phyloP scores from a whole-genome alignment of 768 basidiomycete genomes.

The Mycena filopes region DNA sequence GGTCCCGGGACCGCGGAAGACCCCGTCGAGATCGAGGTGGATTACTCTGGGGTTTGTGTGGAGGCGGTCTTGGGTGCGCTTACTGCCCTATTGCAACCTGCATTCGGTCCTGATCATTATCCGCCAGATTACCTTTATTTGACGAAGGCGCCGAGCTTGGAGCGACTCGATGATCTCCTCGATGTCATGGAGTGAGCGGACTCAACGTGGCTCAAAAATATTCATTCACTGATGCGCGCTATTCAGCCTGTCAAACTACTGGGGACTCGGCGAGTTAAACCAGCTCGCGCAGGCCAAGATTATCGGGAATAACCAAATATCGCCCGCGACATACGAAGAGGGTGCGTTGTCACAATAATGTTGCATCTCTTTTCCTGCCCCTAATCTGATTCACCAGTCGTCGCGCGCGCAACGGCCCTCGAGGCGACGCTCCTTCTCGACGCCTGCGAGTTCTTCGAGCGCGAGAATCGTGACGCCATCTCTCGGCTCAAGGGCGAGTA shows the following conservation, averaged over 20 bases:
- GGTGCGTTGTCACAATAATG: slow-evolving; percentile 5
- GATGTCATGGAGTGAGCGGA: slow-evolving; percentile 32
- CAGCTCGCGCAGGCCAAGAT: slow-evolving; percentile 33
- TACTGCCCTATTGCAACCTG: background rate
- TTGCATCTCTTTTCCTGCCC: background rate
- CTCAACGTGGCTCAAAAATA: background rate
- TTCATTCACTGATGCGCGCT: background rate
- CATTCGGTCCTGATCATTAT: background rate
- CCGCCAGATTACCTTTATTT: slow-evolving; percentile 30
- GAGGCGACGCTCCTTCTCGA: slow-evolving; percentile 32
- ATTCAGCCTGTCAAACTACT: slow-evolving; percentile 30
- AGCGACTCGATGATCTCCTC: slow-evolving; percentile 29
- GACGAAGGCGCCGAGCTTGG: slow-evolving; percentile 24
- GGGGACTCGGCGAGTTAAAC: slow-evolving; percentile 33
- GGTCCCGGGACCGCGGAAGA: slow-evolving; percentile 33
- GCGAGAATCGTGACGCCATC: slow-evolving; percentile 33
- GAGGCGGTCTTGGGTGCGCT: slow-evolving; percentile 26
- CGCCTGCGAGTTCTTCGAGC: slow-evolving; percentile 33
- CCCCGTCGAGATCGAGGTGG: slow-evolving; percentile 33
- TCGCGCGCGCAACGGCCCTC: slow-evolving; percentile 31
- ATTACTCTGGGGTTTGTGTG: slow-evolving; percentile 33
- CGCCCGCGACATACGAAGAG: slow-evolving; percentile 34
- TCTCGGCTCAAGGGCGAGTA: slow-evolving; percentile 29
- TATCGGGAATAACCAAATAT: slow-evolving; percentile 33
- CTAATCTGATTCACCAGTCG: slow-evolving; percentile 9